A percentile compares a stretch with the other conserved stretches of the same genome.
Conservation (phyloP, 1,139 yeast species). For the Lipomyces yarrowii region DNA sequence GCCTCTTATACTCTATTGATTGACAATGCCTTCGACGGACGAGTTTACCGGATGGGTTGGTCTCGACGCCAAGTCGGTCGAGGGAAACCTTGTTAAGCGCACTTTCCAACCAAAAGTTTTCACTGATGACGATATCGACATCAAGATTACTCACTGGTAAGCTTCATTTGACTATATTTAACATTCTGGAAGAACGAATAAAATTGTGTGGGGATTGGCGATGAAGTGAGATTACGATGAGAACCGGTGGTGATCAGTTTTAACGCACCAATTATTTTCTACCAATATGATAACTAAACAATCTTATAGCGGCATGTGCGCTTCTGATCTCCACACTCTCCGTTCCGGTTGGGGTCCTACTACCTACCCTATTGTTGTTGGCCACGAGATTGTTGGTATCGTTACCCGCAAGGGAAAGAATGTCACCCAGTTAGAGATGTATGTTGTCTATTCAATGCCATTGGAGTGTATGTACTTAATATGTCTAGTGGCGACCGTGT, state of each 20-base stretch:
- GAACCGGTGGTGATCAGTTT: no score
- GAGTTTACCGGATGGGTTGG: slow-evolving; percentile 32
- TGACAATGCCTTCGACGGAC: neutral
- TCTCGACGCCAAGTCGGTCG: slow-evolving; percentile 30
- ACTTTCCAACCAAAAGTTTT: slow-evolving; percentile 32
- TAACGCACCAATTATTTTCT: no score
- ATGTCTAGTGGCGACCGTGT: slow-evolving; percentile 54
- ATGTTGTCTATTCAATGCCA: no score
- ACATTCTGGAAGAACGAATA: no score
- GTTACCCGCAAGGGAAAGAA: slow-evolving; percentile 55
- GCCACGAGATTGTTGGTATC: slow-evolving; percentile 60
- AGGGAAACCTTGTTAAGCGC: slow-evolving; percentile 31
- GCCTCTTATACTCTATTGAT: no score
- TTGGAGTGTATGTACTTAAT: no score
- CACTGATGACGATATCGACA: slow-evolving; percentile 33
- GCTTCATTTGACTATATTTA: no score
- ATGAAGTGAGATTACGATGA: no score
- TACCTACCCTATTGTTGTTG: slow-evolving; percentile 46
- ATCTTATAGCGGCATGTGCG: slow-evolving; percentile 56
- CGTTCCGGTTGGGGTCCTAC: slow-evolving; percentile 48
- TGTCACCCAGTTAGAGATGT: slow-evolving; percentile 45
- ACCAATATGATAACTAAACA: no score
- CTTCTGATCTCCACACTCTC: slow-evolving; percentile 56
- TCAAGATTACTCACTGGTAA: slow-evolving; percentile 38
- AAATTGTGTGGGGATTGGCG: no score